A percentile compares a stretch with the other conserved stretches of the same genome.
phyloP scores from a whole-genome alignment of 2,329 filamentous ascomycete species.

The Westerdykella ornata region DNA sequence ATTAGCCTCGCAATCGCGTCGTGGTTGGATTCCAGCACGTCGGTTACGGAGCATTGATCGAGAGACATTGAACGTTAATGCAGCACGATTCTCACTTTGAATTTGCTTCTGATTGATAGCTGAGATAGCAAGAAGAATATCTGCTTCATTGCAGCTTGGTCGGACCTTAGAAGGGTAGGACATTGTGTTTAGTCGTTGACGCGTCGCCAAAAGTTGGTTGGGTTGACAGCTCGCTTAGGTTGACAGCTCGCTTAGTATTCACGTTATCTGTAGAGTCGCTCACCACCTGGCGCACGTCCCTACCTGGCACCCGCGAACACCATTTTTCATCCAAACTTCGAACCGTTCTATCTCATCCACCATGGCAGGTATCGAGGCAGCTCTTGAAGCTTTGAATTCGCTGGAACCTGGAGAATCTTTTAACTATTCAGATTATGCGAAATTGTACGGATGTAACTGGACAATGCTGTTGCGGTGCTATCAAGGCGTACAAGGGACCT shows the following conservation, averaged over 20 bases:
- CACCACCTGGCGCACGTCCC: neutral
- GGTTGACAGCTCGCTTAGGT: slow-evolving; percentile 4
- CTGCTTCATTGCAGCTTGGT: slow-evolving; percentile 1
- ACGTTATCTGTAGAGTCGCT: neutral
- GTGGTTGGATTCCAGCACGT: slow-evolving; percentile 4
- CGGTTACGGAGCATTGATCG: slow-evolving; percentile 2
- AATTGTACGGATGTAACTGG: slow-evolving; percentile 3
- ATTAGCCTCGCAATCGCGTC: slow-evolving; percentile 8
- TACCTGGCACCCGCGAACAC: neutral
- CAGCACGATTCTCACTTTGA: slow-evolving; percentile 1
- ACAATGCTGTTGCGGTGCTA: slow-evolving; percentile 1
- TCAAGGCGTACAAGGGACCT: neutral
- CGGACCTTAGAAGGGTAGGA: slow-evolving; percentile 1
- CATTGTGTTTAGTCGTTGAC: neutral
- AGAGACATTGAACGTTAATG: slow-evolving; percentile 1
- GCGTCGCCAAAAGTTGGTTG: slow-evolving; percentile 2
- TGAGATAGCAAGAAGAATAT: slow-evolving; percentile 4
- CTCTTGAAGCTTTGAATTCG: slow-evolving; percentile 4
- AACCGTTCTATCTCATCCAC: slow-evolving; percentile 4
- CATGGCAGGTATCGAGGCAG: slow-evolving; percentile 7
- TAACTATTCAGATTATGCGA: slow-evolving; percentile 1
- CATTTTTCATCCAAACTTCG: slow-evolving; percentile 1
- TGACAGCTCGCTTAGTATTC: slow-evolving; percentile 4
- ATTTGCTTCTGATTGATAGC: slow-evolving; percentile 2
- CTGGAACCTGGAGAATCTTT: slow-evolving; percentile 2